Conservation (phyloP, 1,284 basidiomycete species). For the Tilletiopsis washingtonensis region DNA sequence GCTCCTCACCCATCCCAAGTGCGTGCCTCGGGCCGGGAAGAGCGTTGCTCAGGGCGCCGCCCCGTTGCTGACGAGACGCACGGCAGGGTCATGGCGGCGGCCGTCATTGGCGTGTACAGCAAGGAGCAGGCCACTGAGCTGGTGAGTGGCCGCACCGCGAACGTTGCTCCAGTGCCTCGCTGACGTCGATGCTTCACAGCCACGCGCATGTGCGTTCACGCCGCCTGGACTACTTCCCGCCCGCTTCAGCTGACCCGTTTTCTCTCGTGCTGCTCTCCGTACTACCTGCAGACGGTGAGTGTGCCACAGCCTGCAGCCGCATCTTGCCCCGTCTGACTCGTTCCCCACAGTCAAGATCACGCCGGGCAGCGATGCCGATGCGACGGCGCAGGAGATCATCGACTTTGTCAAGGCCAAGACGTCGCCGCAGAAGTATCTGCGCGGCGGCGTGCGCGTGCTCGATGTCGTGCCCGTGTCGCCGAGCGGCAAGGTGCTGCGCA, state of each 20-base stretch:
- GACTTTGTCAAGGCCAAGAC: conserved; percentile 14
- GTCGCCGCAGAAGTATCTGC: conserved; percentile 17
- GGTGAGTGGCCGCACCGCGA: no score
- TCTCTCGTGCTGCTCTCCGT: no score
- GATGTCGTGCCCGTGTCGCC: conserved; percentile 19
- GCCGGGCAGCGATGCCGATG: not conserved
- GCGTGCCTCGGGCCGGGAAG: not conserved
- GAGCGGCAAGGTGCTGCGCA: conserved; percentile 17
- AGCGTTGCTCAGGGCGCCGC: no score
- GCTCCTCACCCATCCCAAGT: conserved; percentile 1
- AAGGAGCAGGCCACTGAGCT: conserved; percentile 15
- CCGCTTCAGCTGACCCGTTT: no score
- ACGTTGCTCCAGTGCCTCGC: no score
- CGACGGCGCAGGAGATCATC: conserved; percentile 10
- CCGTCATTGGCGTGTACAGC: conserved; percentile 32
- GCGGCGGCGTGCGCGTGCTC: conserved; percentile 19
- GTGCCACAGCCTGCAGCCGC: not conserved
- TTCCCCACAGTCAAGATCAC: not conserved
- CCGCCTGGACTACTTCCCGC: no score
- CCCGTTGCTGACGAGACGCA: not conserved
- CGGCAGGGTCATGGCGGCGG: conserved; percentile 18
- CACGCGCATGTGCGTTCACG: no score
- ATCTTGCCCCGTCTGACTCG: not conserved
- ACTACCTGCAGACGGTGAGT: conserved; percentile 5
- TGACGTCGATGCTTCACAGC: no score